Conservation (phyloP, 371 early-diverging fungal genomes). For the Mycotypha africana region DNA sequence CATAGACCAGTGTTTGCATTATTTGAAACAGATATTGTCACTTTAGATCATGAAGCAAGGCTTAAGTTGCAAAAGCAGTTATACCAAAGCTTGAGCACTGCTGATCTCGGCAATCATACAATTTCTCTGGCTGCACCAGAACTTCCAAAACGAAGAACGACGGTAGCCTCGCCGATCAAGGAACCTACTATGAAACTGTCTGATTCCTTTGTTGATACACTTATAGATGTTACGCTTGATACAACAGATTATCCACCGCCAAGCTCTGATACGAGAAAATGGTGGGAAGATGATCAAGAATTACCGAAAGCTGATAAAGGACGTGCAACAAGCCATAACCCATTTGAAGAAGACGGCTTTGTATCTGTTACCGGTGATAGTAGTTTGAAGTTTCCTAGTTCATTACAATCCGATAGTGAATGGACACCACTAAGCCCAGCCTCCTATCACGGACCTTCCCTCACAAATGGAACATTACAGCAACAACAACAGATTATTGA, state of each 20-base stretch:
- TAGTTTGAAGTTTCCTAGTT: conserved; percentile 9
- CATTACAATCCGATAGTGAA: conserved; percentile 13
- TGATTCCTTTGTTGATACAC: conserved; percentile 21
- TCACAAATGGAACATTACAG: conserved; percentile 1
- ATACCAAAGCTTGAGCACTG: conserved; percentile 38
- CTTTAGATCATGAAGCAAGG: conserved; percentile 37
- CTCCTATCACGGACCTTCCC: conserved; percentile 4
- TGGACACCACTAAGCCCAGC: conserved; percentile 20
- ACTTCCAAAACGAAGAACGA: conserved; percentile 15
- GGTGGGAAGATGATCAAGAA: conserved; percentile 41
- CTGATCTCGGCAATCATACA: conserved; percentile 15
- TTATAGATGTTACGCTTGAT: conserved; percentile 13
- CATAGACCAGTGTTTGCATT: conserved; percentile 62
- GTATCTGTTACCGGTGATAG: conserved; percentile 2
- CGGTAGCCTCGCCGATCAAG: conserved; percentile 9
- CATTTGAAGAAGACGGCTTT: conserved; percentile 24
- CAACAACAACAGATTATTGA: no score
- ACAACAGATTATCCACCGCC: conserved; percentile 19
- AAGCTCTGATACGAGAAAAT: conserved; percentile 31
- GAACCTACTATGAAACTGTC: no score
- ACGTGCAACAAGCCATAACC: conserved; percentile 16
- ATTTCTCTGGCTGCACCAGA: conserved; percentile 17
- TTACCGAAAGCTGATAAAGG: conserved; percentile 26
- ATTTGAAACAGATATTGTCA: conserved; percentile 41
- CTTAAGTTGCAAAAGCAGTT: conserved; percentile 36